Conservation (phyloP, 805 yeast genomes). For the Cyberlindnera japonica region DNA sequence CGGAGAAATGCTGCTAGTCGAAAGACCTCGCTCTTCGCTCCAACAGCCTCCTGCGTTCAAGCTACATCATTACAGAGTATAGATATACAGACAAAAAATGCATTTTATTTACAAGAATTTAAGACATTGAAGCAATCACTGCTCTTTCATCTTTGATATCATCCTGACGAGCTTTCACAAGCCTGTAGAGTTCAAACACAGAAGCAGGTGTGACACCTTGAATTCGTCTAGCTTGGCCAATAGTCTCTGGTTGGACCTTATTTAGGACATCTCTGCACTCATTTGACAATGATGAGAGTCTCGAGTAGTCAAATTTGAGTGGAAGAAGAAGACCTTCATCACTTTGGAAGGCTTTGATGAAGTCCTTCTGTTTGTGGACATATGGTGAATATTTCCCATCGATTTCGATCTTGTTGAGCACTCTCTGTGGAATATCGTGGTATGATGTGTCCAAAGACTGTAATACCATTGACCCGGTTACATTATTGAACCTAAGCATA, state of each 20-base stretch:
- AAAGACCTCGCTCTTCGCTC: slow-evolving; percentile 62
- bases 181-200: slow-evolving; percentile 67
- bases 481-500: slow-evolving; percentile 54
- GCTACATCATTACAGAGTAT: slow-evolving; percentile 50
- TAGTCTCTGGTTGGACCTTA: slow-evolving; percentile 76
- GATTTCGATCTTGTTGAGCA: slow-evolving; percentile 60
- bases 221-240: slow-evolving; percentile 92
- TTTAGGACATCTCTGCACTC: slow-evolving; percentile 72
- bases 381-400: slow-evolving; percentile 85
- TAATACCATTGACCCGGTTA: slow-evolving; percentile 17
- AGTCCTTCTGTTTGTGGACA: slow-evolving; percentile 65
- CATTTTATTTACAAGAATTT: no score
- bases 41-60: slow-evolving; percentile 64
- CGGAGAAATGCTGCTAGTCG: slow-evolving; percentile 56
- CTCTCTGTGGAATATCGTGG: slow-evolving; percentile 37
- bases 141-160: slow-evolving; percentile 23
- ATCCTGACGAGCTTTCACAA: slow-evolving; percentile 34
- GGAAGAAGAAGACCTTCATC: slow-evolving; percentile 83
- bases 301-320: slow-evolving; percentile 53
- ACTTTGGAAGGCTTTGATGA: slow-evolving; percentile 71
- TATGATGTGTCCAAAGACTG: slow-evolving; percentile 22
- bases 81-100: no score
- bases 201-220: slow-evolving; percentile 97
- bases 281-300: slow-evolving; percentile 60
- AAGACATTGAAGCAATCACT: slow-evolving; percentile 1